These are phyloP conservation scores for Pestalotiopsis sp. DNA, from an alignment of 2,329 filamentous ascomycete genomes.

Conservation along the genomic window DNA sequence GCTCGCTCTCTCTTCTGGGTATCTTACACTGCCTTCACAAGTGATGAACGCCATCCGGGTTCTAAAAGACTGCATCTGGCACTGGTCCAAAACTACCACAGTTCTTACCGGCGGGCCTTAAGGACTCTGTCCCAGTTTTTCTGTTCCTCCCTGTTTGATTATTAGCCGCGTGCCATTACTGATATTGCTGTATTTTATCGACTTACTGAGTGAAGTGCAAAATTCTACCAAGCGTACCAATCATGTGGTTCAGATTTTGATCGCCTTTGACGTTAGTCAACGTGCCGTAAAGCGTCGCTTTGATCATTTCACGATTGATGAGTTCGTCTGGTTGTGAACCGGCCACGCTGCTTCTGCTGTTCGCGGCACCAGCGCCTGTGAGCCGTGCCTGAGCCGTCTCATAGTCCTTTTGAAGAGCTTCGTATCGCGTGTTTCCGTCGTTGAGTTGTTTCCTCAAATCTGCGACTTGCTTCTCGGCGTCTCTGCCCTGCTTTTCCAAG, in stretches of 20 bases:
- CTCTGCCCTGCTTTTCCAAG: constrained; percentile 80
- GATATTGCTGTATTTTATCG: background rate
- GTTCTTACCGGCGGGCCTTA: constrained; percentile 40
- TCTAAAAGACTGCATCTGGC: background rate
- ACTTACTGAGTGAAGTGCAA: constrained; percentile 76
- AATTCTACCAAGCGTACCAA: constrained; percentile 77
- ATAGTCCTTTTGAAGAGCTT: constrained; percentile 74
- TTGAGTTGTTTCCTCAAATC: constrained; percentile 78
- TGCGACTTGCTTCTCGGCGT: constrained; percentile 79
- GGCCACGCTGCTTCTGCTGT: constrained; percentile 46
- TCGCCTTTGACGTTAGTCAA: constrained; percentile 69
- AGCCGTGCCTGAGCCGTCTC: constrained; percentile 55
- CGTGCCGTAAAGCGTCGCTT: too few relatives aligned
- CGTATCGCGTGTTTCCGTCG: constrained; percentile 74
- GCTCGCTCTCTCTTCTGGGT: background rate
- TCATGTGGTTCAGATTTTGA: constrained; percentile 73
- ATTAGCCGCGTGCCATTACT: background rate
- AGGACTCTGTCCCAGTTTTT: constrained; percentile 86
- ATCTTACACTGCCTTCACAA: too few relatives aligned
- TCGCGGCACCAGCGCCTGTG: constrained; percentile 22
- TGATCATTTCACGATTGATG: constrained; percentile 13
- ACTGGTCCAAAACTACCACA: background rate
- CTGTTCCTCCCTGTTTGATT: constrained; percentile 60
- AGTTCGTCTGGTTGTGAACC: constrained; percentile 48
- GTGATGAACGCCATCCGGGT: too few relatives aligned